Percentiles rank a stretch among this genome's conserved stretches.
Evolutionary conservation across 495 filamentous ascomycete species (phyloP).

Genomic region (Hypoxylon lenormandii): DNA sequence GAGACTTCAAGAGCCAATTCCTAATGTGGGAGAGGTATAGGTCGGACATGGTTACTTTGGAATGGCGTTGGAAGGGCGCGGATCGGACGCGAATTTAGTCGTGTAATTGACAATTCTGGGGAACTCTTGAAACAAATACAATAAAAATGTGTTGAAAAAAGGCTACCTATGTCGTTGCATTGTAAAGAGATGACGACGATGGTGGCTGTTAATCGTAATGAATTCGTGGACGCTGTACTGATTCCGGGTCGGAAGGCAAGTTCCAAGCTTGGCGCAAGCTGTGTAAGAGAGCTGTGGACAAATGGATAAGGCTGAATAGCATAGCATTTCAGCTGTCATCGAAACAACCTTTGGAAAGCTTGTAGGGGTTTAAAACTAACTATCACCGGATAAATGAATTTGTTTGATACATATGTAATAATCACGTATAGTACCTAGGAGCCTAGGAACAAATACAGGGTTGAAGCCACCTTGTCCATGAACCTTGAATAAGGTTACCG

Average conservation of each 20-base stretch:
- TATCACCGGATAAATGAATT: constrained; percentile 1
- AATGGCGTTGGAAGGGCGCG: not conserved
- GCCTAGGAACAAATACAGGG: not conserved
- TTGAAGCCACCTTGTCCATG: constrained; percentile 32
- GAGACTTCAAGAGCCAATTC: constrained; percentile 89
- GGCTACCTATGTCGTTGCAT: constrained; percentile 27
- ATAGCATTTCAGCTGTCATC: constrained; percentile 14
- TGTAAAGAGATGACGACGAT: constrained; percentile 29
- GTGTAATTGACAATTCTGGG: constrained; percentile 78
- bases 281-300: constrained; percentile 17
- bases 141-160: constrained; percentile 18
- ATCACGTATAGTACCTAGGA: no score
- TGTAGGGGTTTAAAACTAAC: not conserved
- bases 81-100: constrained; percentile 75
- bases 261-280: constrained; percentile 22
- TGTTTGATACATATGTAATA: constrained; percentile 19
- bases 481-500: constrained; percentile 2
- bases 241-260: not conserved
- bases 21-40: constrained; percentile 77
- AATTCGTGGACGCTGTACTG: constrained; percentile 11
- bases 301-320: constrained; percentile 24
- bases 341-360: constrained; percentile 2
- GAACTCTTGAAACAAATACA: constrained; percentile 59
- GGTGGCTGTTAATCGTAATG: constrained; percentile 24
- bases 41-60: constrained; percentile 58